Evolutionary conservation across 257 asterid species (phyloP), one percentile per base, ranked within the genome.

Genomic region (Petunia axillaris): DNA sequence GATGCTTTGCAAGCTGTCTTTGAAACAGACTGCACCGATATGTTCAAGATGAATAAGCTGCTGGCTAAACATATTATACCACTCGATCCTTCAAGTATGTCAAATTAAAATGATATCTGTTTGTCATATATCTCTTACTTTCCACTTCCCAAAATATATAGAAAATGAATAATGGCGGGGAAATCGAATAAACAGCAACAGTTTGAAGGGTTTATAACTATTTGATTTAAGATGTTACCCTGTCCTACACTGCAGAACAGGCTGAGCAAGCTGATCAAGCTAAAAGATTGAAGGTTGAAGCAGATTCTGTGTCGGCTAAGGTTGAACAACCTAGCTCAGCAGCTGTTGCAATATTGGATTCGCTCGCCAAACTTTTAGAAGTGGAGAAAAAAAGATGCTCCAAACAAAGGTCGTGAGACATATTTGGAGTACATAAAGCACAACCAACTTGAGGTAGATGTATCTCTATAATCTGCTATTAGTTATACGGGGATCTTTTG

Each of bases 1-100:
- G 94, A 92, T 80, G 93, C 90, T 75, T 86, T 92, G 62, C 91
- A 92, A n/a, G 50, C 85, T 84, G 91, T 92, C 67, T 89, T 92
- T 71, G 95, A 92, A 84, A 88, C 91, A 11, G 95, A 92, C 77
- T 87, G 91, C 84, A 92, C 97, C 7, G 95, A 92, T 85, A 92
- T 92, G 97, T 92, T 92, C 93, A 94, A 92, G 97, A 92, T 92
- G 97, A 94, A 92, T 84, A 91, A 94, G 87, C 84, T 94, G 89
- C 93, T 92, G 63, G 91, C 98, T 8, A 91, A 94, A 75, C 98
- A 92, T 83, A 94, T 94, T 52, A 83, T 85, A 8, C 83, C 95
- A 4, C 94, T 89, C 44, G 97, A 91, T 58, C 91, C 94, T 37
- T 64, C 87, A 5, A 87, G 97, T 92, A 90, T 68, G 91, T 65